Base-by-base conservation (phyloP, 306 rosid species). In the Dalbergia oliveri region DNA sequence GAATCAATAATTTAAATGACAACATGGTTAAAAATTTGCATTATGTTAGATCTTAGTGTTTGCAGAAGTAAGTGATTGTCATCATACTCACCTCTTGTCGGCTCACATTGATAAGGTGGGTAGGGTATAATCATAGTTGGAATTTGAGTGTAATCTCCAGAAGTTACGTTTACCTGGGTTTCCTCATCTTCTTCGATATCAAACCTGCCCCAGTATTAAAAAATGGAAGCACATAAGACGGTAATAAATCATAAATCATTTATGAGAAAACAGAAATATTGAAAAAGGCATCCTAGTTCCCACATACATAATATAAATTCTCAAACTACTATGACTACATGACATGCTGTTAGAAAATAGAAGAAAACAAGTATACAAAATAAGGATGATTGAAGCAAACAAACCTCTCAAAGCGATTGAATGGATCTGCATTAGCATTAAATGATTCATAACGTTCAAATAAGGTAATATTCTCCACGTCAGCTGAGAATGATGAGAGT, bases 151-250 rank as follows among this genome's bases (percentile, higher is more conserved):
- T 76, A 79, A 57, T 84, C 90, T 76, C 66, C 86, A n/a, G 88
- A 82, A 66, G 90, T 50, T 82, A 67, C 68, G 65, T 92, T 84
- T 34, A 71, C 37, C n/a, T 83, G 88, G 37, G 86, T 86, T 49
- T 84, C 94, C 5, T 86, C 97, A 33, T 92, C 93, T 34, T 81
- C 92, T 83, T 87, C 92, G 39, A 87, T 89, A 73, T 91, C 97
- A 84, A 94, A 94, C 87, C 98, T 94, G 82, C 62, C 83, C 51
- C 59, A 79, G 18, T 31, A 62, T 26, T 26, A 75, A n/a, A 67
- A 43, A 47, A 34, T 57, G 51, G 53, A 75, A 31, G 31, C 8
- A 8, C 12, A 37, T 39, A 41, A 26, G 31, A 26, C 1, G 31
- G 31, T 26, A 26, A 26, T 26, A 26, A 26, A 26, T 26, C 31